Conservation (phyloP, 1,139 yeast species). For the Lodderomyces parapsilosis region DNA sequence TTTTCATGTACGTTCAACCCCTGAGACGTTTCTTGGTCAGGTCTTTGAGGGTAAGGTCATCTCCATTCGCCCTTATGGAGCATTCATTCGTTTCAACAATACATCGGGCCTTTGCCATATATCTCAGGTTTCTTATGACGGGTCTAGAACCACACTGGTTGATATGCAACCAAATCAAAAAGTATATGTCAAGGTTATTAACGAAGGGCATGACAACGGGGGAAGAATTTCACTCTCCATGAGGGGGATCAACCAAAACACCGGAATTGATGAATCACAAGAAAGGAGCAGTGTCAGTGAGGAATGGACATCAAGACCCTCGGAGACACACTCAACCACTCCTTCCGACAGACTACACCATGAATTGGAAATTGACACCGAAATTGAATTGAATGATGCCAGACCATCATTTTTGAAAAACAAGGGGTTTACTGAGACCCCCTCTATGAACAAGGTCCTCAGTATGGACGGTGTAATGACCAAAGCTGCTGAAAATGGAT, state of each 20-base stretch:
- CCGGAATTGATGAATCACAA: slow-evolving; percentile 35
- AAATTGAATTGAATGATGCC: slow-evolving; percentile 67
- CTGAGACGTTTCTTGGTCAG: not conserved
- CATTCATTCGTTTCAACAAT: slow-evolving; percentile 51
- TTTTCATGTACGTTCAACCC: not conserved
- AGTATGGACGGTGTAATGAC: slow-evolving; percentile 75
- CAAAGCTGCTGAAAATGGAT: slow-evolving; percentile 77
- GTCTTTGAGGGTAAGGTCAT: slow-evolving; percentile 3
- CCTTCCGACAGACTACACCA: not conserved
- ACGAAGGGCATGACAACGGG: slow-evolving; percentile 20
- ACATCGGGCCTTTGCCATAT: slow-evolving; percentile 71
- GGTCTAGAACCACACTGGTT: slow-evolving; percentile 52
- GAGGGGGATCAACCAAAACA: slow-evolving; percentile 71
- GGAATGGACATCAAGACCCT: not conserved
- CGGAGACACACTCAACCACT: not conserved
- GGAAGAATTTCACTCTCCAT: slow-evolving; percentile 60
- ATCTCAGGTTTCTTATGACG: slow-evolving; percentile 57
- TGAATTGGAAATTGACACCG: slow-evolving; percentile 57
- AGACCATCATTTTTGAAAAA: slow-evolving; percentile 67
- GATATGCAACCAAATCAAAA: slow-evolving; percentile 60
- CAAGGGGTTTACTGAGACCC: slow-evolving; percentile 2
- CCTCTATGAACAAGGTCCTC: slow-evolving; percentile 15
- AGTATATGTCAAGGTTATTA: slow-evolving; percentile 66
- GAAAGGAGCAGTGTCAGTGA: slow-evolving; percentile 15
- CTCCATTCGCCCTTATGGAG: slow-evolving; percentile 59